These are phyloP conservation scores for Exophiala phaeomuriformis DNA, from an alignment of 2,329 filamentous ascomycete species.

Conservation along the genomic window DNA sequence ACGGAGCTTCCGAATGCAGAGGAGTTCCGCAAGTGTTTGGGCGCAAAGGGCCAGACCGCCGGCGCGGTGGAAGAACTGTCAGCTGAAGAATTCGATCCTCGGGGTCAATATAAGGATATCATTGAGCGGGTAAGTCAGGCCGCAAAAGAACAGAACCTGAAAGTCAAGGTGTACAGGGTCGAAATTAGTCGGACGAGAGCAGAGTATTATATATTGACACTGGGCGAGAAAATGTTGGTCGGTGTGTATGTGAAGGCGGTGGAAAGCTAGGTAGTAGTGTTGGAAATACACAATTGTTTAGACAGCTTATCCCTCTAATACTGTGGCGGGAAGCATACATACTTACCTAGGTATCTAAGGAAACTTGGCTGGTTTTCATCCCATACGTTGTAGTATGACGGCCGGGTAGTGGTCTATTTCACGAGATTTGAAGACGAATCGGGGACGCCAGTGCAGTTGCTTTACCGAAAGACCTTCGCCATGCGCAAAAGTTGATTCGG, in stretches of 20 bases:
- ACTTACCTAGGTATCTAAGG: too few relatives aligned
- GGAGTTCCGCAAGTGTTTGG: slow-evolving; percentile 62
- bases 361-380: too few relatives aligned
- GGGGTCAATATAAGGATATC: slow-evolving; percentile 61
- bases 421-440: too few relatives aligned
- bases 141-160: slow-evolving; percentile 9
- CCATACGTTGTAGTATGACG: too few relatives aligned
- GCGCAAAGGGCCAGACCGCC: slow-evolving; percentile 34
- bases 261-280: slow-evolving; percentile 51
- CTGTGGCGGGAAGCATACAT: neutral
- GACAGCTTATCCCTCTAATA: too few relatives aligned
- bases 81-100: slow-evolving; percentile 64
- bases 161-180: slow-evolving; percentile 66
- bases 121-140: slow-evolving; percentile 43
- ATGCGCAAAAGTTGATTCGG: too few relatives aligned
- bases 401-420: too few relatives aligned
- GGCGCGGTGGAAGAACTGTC: slow-evolving; percentile 59
- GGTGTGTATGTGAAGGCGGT: slow-evolving; percentile 72
- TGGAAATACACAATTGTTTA: neutral
- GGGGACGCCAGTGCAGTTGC: too few relatives aligned
- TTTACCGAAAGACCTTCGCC: too few relatives aligned
- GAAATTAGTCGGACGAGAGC: slow-evolving; percentile 42
- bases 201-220: slow-evolving; percentile 73
- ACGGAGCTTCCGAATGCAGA: slow-evolving; percentile 41
- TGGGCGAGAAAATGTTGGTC: slow-evolving; percentile 59